Evolutionary conservation across 805 yeast species (phyloP), one percentile per base, ranked within the genome.

Genomic region (Ogataea angusta): DNA sequence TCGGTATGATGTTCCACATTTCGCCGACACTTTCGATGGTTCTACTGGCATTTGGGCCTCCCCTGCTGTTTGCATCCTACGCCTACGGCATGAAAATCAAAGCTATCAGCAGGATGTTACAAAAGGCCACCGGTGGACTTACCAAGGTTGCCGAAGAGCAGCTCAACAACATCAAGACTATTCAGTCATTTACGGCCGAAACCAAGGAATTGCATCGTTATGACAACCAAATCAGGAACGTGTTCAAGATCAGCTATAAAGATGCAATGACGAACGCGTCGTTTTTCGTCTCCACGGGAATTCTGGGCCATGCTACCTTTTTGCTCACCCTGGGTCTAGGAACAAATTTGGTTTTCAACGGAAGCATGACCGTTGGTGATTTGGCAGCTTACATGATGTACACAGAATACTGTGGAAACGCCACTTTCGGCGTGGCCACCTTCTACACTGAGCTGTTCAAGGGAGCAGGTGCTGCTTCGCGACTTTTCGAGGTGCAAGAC

Each of bases 371-470:
- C 0, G 78, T 89, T 30, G 98, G 98, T 40, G 96, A 90, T 57
- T 71, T 90, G 38, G 83, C 95, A 8, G 86, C 95, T 31, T 91
- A 89, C 64, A 84, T 90, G 82, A 85, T 91, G 85, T 90, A 90
- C 64, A 95, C 97, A 0, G 91, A 88, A 9, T 91, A 88, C 60
- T 86, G 97, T 2, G 98, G 97, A 1, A 73, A 86, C 30, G 89
- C 97, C 0, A 85, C 91, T 52, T 85, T 85, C 64, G 97, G 98
- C 0, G 64, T 91, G 26, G 91, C 96, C 0, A 85, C 84, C 52
- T 91, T 91, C 61, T 91, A 90, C 58, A 82, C 95, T 2, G 98
- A 91, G 60, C 67, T 91, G 43, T 91, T 91, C 95, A 91, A 91
- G 66, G 98, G 97, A 40, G 85, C 93, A 3, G 98, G 98, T 42